Evolutionary conservation across 2,329 filamentous ascomycete genomes (phyloP).

Genomic region (Ophiostoma ips): DNA sequence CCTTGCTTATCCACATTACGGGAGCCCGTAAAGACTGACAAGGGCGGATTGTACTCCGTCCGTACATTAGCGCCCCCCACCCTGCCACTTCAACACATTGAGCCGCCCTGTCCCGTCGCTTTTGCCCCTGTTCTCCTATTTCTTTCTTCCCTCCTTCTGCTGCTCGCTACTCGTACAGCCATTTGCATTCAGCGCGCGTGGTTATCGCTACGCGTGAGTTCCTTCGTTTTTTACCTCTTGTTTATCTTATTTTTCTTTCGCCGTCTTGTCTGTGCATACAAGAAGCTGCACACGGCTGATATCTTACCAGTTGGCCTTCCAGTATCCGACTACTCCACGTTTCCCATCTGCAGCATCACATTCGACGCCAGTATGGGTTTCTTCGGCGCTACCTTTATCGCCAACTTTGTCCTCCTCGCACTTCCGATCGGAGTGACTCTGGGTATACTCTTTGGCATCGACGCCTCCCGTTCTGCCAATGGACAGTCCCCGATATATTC

Average conservation of each 20-base stretch:
- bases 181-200: neutral
- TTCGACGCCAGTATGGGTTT: slow-evolving; percentile 20
- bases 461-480: slow-evolving; percentile 27
- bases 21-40: too few relatives aligned
- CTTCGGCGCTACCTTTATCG: slow-evolving; percentile 26
- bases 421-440: slow-evolving; percentile 22
- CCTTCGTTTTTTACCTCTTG: neutral
- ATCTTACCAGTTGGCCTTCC: neutral
- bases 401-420: slow-evolving; percentile 35
- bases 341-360: neutral
- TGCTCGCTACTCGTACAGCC: neutral
- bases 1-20: too few relatives aligned
- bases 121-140: too few relatives aligned
- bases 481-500: slow-evolving; percentile 32
- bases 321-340: neutral
- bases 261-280: neutral
- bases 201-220: neutral
- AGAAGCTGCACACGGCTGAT: neutral
- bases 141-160: too few relatives aligned
- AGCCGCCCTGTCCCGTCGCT: too few relatives aligned
- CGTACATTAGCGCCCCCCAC: too few relatives aligned
- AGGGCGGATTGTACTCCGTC: too few relatives aligned
- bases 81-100: too few relatives aligned
- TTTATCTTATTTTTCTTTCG: neutral
- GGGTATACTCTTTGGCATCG: slow-evolving; percentile 34